Base-by-base conservation (phyloP, 768 basidiomycete genomes). In the Termitomyces sp. region DNA sequence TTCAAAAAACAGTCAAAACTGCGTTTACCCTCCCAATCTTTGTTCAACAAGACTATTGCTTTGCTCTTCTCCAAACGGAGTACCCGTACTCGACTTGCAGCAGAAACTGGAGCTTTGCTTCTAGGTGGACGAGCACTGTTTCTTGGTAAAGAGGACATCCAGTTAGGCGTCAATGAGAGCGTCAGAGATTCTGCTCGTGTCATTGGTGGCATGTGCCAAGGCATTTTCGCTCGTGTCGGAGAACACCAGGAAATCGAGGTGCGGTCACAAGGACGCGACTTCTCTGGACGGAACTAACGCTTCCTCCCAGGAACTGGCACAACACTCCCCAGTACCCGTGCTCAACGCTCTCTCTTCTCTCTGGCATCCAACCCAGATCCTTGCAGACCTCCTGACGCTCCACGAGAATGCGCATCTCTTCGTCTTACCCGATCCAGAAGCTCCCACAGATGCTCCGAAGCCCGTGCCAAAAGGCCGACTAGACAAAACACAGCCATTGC, bases 281-380 rank as follows among this genome's bases (percentile, higher is more conserved):
- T 58, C 59, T 39, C 44, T 24, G 46, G 32, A 45, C 56, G 54
- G 42, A 59, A 13, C 59, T 59, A 58, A 40, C 28, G n/a, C 36
- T 45, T 56, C 55, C 20, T 53, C 55, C 3, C 69, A 97, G 96
- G 92, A 93, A 79, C 81, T 99, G 24, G 95, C 93, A 11, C 81
- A 89, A 73, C 80, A 96, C 77, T 96, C 95, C 0, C 87, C 90
- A 1, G 94, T 97, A 3, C 97, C 97, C 2, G 94, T 99, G 18
- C 81, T 98, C 71, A 99, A 98, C 72, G 97, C 97, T 6, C 87
- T 99, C 20, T 97, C 94, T 2, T 91, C 90, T 18, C 84, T 95
- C 48, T 99, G 94, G 90, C 97, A 99, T 71, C 97, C 97, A 3
- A 96, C 95, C 0, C 97, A 99, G 70, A 86, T 90, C 62, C 87